Percentiles rank a stretch among this genome's conserved stretches.
Evolutionary conservation across 495 filamentous ascomycete genomes (phyloP).

Genomic region (Xylaria cubensis): DNA sequence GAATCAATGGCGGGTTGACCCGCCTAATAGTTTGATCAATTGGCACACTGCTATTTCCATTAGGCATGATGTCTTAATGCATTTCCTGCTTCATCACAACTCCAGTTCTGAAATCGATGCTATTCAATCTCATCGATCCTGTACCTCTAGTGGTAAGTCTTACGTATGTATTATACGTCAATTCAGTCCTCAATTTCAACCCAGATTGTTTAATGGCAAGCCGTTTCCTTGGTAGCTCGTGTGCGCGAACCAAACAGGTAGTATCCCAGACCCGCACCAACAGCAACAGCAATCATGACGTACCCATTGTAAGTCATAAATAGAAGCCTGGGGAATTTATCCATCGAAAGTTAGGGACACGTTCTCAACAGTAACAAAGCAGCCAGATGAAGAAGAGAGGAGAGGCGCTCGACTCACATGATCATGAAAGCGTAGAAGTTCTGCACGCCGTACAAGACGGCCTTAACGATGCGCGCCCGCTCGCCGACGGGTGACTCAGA

Average conservation of each 20-base stretch:
- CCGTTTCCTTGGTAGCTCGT: slow-evolving; percentile 77
- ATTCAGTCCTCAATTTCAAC: not conserved
- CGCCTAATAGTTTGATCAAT: not conserved
- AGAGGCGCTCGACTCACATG: slow-evolving; percentile 72
- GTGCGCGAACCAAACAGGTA: slow-evolving; percentile 76
- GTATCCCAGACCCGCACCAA: slow-evolving; percentile 90
- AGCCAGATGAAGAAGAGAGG: not conserved
- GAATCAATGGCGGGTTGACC: not conserved
- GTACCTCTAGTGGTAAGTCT: not conserved
- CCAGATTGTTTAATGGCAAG: slow-evolving; percentile 77
- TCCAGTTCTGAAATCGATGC: not conserved
- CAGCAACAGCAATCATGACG: slow-evolving; percentile 90
- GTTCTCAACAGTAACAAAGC: slow-evolving; percentile 10
- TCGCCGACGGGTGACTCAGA: slow-evolving; percentile 54
- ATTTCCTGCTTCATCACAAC: not conserved
- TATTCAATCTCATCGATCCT: slow-evolving; percentile 1
- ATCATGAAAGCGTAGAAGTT: slow-evolving; percentile 99
- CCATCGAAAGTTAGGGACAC: not conserved
- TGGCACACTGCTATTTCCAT: not conserved
- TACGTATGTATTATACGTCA: not conserved
- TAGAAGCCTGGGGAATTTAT: slow-evolving; percentile 69
- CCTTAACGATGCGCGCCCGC: slow-evolving; percentile 76
- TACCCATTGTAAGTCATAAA: slow-evolving; percentile 99
- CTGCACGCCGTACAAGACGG: slow-evolving; percentile 86
- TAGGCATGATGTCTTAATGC: not conserved